phyloP scores from a whole-genome alignment of 371 early-diverging fungal genomes.

The Umbelopsis sp. region DNA sequence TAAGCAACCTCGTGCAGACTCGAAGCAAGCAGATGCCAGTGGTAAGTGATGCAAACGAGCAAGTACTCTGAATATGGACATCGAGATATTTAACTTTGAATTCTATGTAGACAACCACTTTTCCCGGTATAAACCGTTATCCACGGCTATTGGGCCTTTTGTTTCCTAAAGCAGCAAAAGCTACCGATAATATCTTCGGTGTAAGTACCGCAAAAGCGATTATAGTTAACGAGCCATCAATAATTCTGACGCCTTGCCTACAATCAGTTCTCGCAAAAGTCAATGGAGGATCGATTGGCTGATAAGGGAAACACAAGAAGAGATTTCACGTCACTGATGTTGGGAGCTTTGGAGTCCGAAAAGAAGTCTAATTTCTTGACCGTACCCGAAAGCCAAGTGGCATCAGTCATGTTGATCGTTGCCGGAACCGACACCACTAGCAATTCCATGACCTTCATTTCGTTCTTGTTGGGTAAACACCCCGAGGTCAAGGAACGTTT shows the following conservation, averaged over 20 bases:
- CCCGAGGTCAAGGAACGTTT: slow-evolving; percentile 46
- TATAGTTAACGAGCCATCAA: not conserved
- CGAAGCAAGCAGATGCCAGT: not conserved
- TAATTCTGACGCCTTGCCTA: not conserved
- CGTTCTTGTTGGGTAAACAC: slow-evolving; percentile 44
- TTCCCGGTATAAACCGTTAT: not conserved
- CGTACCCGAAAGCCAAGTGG: not conserved
- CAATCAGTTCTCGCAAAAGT: not conserved
- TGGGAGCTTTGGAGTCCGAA: not conserved
- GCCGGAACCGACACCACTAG: slow-evolving; percentile 64
- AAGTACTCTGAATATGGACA: not conserved
- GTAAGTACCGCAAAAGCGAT: not conserved
- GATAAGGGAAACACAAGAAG: not conserved
- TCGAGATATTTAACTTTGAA: not conserved
- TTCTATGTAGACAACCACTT: not conserved
- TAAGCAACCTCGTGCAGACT: not conserved
- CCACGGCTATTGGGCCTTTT: not conserved
- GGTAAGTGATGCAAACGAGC: not conserved
- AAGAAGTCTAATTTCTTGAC: not conserved
- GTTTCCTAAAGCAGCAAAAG: not conserved
- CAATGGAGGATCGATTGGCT: not conserved
- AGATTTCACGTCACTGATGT: not conserved
- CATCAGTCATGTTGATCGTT: slow-evolving; percentile 26
- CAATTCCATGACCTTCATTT: slow-evolving; percentile 45
- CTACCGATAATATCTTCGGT: not conserved